Evolutionary conservation across 257 asterid species (phyloP), one percentile per base, ranked within the genome.

Genomic region (Rubia yunnanensis): DNA sequence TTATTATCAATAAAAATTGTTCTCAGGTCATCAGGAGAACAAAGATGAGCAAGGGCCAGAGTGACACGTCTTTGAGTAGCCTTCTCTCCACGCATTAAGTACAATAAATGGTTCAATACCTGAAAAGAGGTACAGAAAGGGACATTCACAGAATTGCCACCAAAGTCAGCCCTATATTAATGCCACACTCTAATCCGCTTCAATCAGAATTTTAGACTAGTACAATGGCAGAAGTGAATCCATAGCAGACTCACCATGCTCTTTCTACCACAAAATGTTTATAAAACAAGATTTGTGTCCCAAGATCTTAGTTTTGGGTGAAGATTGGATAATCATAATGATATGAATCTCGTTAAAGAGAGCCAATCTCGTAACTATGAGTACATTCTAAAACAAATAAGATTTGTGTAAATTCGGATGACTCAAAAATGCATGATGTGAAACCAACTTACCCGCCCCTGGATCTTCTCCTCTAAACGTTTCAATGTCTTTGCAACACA

Each of bases 401-500:
- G n/a, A 63, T 17, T n/a, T 17, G n/a, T 54, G 38, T 57, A 49
- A 17, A 65, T 59, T 69, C 24, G 30, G 23, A 49, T 3, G 54
- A 39, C 67, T 46, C 53, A 9, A 60, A 63, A 20, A 4, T 49
- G 24, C 39, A 55, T 17, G 15, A 44, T 34, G 10, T 54, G 63
- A 53, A 65, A 75, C 41, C 59, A 61, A 82, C 97, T 86, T 74
- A 94, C 99, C 84, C 98, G 85, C 68, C 98, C 99, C 64, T 84
- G 88, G 79, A 94, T 91, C 84, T 91, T 94, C 83, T 94, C 99
- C 77, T 94, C 98, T 64, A 94, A 81, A 76, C 98, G 84, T 82
- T 94, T 94, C 72, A 94, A 85, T 22, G 99, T 94, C 84, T 91
- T 94, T 67, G 95, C 96, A 35, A 94, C 98, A 77, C 99, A 94